Evolutionary conservation across 1,284 basidiomycete species (phyloP), one percentile per base, ranked within the genome.

Genomic region (Boletus albobrunnescens): DNA sequence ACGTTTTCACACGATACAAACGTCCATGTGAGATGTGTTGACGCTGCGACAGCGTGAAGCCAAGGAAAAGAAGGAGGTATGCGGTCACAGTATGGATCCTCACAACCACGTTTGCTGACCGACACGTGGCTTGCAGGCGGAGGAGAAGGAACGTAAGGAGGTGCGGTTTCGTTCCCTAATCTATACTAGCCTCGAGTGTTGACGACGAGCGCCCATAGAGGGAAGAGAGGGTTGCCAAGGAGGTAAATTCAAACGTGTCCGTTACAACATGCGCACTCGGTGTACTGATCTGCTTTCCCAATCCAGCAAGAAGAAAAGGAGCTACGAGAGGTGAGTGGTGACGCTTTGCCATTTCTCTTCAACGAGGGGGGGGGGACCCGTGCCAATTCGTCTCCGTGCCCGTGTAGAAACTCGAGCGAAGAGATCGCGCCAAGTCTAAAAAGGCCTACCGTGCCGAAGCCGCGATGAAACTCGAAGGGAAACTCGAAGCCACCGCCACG

Each of bases 31-130:
- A 8, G 28, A 33, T 13, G 36, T n/a, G 32, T 12, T 61, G 50
- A 65, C 56, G 50, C 56, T 35, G 50, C 47, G 33, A 33, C 59
- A 86, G 84, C 81, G 79, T 43, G 84, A 87, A 60, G 84, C 82
- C 19, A 81, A 82, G 61, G 85, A 87, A 63, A 83, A 82, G 69
- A 79, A 82, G 55, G 84, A 86, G 68, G 77, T 74, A 62, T 20
- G 67, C 28, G 26, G 39, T 30, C 37, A 8, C 39, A 17, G 28
- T 32, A 47, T 28, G 14, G 24, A 41, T 24, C 9, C 24, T 30
- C n/a, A 26, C 13, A 2, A 24, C 35, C 37, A 27, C 45, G 22
- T 37, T 16, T 7, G 36, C 43, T 50, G 41, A 50, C 42, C 22
- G 31, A 35, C 36, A 40, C 28, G 36, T 43, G 44, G 36, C 31